Evolutionary conservation across 495 filamentous ascomycete genomes (phyloP).

Genomic region (Annulohypoxylon stygium): DNA sequence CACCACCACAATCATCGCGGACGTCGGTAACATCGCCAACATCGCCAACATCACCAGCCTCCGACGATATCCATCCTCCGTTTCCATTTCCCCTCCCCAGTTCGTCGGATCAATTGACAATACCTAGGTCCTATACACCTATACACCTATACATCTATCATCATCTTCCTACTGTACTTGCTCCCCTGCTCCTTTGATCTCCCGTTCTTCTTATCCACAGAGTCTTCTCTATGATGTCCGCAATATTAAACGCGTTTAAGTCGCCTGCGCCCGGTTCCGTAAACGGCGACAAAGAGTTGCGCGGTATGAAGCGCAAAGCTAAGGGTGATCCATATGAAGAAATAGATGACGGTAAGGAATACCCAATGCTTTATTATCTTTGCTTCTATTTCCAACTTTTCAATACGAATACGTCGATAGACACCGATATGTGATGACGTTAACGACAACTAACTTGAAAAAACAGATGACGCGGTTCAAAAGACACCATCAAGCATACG

Average conservation of each 20-base stretch:
- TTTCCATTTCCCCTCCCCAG: too few relatives aligned
- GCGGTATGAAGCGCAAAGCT: conserved; percentile 49
- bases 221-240: conserved; percentile 26
- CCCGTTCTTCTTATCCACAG: not conserved
- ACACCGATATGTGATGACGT: too few relatives aligned
- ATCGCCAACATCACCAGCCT: not conserved
- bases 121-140: too few relatives aligned
- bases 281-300: conserved; percentile 37
- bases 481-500: conserved; percentile 40
- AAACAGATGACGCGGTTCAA: conserved; percentile 33
- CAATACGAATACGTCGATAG: not conserved
- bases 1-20: not conserved
- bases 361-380: not conserved
- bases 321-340: conserved; percentile 50
- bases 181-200: not conserved
- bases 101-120: too few relatives aligned
- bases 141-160: not conserved
- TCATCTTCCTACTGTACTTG: conserved; percentile 11
- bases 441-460: not conserved
- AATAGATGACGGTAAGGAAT: conserved; percentile 45
- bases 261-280: conserved; percentile 35
- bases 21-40: not conserved
- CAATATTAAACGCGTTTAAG: conserved; percentile 21
- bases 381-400: not conserved
- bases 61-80: not conserved